phyloP scores from a whole-genome alignment of 2,329 filamentous ascomycete genomes.

The Rhynchosporium graminicola region DNA sequence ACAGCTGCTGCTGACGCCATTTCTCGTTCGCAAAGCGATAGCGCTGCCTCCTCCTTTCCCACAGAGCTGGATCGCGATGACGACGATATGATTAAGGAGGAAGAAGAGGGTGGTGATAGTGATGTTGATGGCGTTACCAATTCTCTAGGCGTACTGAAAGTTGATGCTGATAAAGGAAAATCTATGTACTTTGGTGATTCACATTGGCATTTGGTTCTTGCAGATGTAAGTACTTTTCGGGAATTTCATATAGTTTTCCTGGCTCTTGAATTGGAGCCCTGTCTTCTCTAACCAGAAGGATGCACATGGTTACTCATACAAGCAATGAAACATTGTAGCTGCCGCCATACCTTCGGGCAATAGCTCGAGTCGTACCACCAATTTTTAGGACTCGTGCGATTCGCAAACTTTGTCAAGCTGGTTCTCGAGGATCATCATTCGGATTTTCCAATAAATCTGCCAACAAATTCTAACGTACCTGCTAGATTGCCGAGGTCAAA shows the following conservation, averaged over 20 bases:
- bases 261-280: background rate
- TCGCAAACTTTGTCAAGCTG: background rate
- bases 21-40: slow-evolving; percentile 43
- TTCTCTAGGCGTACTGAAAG: slow-evolving; percentile 79
- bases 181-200: slow-evolving; percentile 80
- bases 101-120: slow-evolving; percentile 61
- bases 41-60: slow-evolving; percentile 35
- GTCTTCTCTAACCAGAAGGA: background rate
- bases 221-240: slow-evolving; percentile 54
- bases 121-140: slow-evolving; percentile 71
- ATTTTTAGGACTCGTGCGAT: background rate
- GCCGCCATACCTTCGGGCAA: background rate
- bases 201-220: slow-evolving; percentile 79
- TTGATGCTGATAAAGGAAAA: slow-evolving; percentile 73
- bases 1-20: slow-evolving; percentile 54
- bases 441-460: background rate
- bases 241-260: slow-evolving; percentile 7
- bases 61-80: slow-evolving; percentile 55
- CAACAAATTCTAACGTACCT: slow-evolving; percentile 19
- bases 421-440: background rate
- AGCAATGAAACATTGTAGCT: background rate
- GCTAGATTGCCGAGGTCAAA: slow-evolving; percentile 84
- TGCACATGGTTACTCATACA: slow-evolving; percentile 1
- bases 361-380: background rate
- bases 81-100: slow-evolving; percentile 58